A percentile compares a stretch with the other conserved stretches of the same genome.
Evolutionary conservation across 805 yeast species (phyloP).

Genomic region (Starmerella gropengiesseri): DNA sequence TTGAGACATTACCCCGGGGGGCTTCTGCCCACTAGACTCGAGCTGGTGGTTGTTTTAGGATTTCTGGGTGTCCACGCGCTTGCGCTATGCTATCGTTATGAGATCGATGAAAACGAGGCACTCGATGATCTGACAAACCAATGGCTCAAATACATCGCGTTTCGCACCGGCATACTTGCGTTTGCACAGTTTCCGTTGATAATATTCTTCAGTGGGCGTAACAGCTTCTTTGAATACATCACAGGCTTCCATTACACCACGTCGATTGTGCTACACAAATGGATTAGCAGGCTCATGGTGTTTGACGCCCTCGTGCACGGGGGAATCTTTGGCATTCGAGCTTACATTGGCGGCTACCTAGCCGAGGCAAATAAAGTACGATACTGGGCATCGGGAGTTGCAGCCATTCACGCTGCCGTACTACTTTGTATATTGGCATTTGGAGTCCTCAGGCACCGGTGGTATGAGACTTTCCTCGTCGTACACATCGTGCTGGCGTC

Average conservation of each 20-base stretch:
- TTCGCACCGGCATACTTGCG: conserved; percentile 7
- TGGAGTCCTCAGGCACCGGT: conserved; percentile 7
- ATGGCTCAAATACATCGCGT: not conserved
- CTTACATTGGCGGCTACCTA: conserved; percentile 1
- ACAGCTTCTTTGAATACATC: conserved; percentile 6
- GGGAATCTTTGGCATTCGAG: not conserved
- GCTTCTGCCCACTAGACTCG: conserved; percentile 4
- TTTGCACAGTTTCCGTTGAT: conserved; percentile 11
- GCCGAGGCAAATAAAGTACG: not conserved
- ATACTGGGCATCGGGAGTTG: conserved; percentile 6
- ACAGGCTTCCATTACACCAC: conserved; percentile 10
- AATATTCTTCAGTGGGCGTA: conserved; percentile 12
- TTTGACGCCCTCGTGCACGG: conserved; percentile 8
- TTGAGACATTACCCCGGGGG: not conserved
- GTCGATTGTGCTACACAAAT: conserved; percentile 14
- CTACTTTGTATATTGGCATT: conserved; percentile 3
- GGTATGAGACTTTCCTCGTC: conserved; percentile 9
- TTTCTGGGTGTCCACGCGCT: conserved; percentile 3
- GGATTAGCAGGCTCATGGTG: conserved; percentile 12
- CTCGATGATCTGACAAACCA: not conserved
- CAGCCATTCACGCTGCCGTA: not conserved
- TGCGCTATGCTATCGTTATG: not conserved
- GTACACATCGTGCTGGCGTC: conserved; percentile 4
- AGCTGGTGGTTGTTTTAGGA: conserved; percentile 1
- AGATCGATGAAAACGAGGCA: not conserved